These are phyloP conservation scores for Eimeria maxima DNA, from an alignment of 169 alveolate genomes.

Conservation along the genomic window DNA sequence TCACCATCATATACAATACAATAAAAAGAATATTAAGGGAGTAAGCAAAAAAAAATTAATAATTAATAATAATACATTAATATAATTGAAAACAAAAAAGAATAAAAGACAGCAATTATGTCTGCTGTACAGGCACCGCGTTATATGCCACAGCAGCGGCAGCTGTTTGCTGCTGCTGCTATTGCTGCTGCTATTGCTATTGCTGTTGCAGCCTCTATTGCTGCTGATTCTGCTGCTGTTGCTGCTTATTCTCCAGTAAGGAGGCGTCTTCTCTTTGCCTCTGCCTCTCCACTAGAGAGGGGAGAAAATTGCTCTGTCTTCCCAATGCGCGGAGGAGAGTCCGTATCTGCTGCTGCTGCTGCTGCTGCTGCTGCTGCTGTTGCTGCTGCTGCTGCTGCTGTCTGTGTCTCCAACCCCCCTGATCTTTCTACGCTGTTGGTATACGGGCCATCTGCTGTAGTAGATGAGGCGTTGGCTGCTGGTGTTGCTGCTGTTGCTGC, in stretches of 20 bases:
- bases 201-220: slow-evolving; percentile 36
- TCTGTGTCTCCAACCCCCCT: neutral
- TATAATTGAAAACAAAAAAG: neutral
- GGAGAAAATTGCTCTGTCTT: neutral
- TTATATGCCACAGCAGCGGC: neutral
- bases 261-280: slow-evolving; percentile 31
- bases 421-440: too few species aligned
- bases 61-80: neutral
- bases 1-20: neutral
- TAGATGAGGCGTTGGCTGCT: neutral
- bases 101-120: neutral
- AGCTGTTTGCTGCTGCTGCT: neutral
- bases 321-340: too few species aligned
- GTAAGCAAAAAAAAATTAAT: neutral
- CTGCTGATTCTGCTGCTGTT: slow-evolving; percentile 49
- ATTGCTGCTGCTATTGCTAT: neutral
- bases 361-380: slow-evolving; percentile 32
- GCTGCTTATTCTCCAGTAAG: neutral
- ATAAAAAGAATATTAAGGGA: neutral
- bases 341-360: neutral
- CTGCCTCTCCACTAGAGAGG: neutral
- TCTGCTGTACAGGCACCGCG: neutral
- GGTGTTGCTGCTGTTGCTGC: slow-evolving; percentile 22
- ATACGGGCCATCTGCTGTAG: too few species aligned
- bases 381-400: slow-evolving; percentile 42